Evolutionary conservation across 768 basidiomycete species (phyloP).

Genomic region (Cubamyces lactineus): DNA sequence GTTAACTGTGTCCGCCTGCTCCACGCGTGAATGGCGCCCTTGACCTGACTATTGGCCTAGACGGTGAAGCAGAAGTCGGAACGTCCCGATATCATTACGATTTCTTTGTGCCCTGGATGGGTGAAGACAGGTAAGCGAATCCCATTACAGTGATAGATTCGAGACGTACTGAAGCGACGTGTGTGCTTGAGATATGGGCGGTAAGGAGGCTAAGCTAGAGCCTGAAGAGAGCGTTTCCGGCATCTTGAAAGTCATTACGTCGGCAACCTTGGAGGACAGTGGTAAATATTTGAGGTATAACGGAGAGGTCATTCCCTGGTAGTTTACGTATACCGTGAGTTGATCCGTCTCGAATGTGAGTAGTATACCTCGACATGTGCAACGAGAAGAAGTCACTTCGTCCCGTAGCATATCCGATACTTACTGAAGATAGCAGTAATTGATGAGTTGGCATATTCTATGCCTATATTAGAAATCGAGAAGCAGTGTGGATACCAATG

Average conservation of each 20-base stretch:
- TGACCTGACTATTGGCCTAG: background rate
- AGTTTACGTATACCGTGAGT: background rate
- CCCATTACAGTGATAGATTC: background rate
- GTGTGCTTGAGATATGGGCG: constrained; percentile 14
- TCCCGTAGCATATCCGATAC: too few species aligned
- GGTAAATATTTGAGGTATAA: constrained; percentile 19
- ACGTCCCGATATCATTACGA: constrained; percentile 15
- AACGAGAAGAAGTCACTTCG: too few species aligned
- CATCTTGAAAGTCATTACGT: constrained; percentile 10
- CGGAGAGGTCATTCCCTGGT: constrained; percentile 20
- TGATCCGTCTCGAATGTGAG: too few species aligned
- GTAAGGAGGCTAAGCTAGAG: constrained; percentile 6
- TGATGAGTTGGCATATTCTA: too few species aligned
- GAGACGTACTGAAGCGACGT: background rate
- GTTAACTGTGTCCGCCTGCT: too few species aligned
- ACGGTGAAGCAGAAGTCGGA: constrained; percentile 17
- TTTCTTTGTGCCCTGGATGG: constrained; percentile 19
- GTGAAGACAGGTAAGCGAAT: constrained; percentile 28
- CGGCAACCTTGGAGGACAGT: background rate
- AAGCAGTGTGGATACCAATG: too few species aligned
- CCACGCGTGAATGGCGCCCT: too few species aligned
- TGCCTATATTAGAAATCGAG: too few species aligned
- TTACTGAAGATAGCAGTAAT: too few species aligned
- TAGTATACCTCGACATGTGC: too few species aligned
- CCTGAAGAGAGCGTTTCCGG: constrained; percentile 11